Base-by-base conservation (phyloP, 371 early-diverging fungal genomes). In the Mucor sp. region DNA sequence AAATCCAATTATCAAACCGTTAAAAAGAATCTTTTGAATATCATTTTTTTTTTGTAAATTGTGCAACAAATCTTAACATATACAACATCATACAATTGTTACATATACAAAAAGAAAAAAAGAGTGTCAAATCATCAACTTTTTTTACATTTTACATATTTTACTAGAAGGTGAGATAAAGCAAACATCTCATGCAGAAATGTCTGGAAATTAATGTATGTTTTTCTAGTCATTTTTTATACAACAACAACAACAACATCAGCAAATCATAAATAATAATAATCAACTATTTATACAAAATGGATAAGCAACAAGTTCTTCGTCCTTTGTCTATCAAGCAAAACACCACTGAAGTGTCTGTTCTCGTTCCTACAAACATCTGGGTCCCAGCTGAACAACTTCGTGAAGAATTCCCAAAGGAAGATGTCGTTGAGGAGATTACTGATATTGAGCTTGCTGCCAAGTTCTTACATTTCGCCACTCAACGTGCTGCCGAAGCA, bases 301-400 rank as follows among this genome's bases (percentile, higher is more conserved):
- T 69, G 73, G 66, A 66, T 57, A 66, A 69, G 56, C 77, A 76
- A 68, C 81, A 81, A 77, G 77, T 77, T 7, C 79, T 91, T 65
- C 92, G 95, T 70, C 95, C 94, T 68, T 85, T 96, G 58, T 84
- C 89, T 71, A 82, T 94, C 77, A 94, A 91, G 85, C 90, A 91
- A 72, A 87, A 88, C 74, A 82, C 88, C 53, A 86, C 89, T 62
- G 95, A 96, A 75, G 85, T 94, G 69, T 87, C 93, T 43, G 89
- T 96, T 67, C 83, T 94, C 58, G 89, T 95, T 11, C 93, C 95
- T 67, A 85, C 90, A 67, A 88, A 89, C 74, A 89, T 92, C 69
- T 96, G 95, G 95, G 93, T 92, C 17, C 86, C 90, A 44, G 97
- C 97, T 63, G 97, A 96, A 76, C 91, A 90, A 69, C 80, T 94